These are phyloP conservation scores for Diddensiella transvaalensis DNA, from an alignment of 805 yeast species.

Conservation along the genomic window DNA sequence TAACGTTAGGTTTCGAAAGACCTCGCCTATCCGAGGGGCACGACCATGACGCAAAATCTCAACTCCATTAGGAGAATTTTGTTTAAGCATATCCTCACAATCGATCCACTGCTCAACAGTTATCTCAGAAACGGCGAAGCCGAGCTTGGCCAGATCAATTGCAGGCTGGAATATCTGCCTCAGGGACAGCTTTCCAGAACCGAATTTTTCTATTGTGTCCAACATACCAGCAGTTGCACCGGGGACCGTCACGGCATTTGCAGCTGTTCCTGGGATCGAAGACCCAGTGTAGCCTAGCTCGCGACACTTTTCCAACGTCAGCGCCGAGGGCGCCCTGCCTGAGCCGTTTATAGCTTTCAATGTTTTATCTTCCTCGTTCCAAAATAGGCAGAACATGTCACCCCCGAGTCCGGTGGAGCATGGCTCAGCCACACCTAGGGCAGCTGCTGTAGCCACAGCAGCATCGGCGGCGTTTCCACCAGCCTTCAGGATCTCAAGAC, in stretches of 20 bases:
- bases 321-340: slow-evolving; percentile 58
- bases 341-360: slow-evolving; percentile 70
- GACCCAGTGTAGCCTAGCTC: slow-evolving; percentile 42
- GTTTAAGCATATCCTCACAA: slow-evolving; percentile 38
- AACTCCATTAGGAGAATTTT: slow-evolving; percentile 32
- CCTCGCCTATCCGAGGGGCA: slow-evolving; percentile 59
- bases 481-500: slow-evolving; percentile 53
- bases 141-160: slow-evolving; percentile 62
- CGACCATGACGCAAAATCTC: slow-evolving; percentile 34
- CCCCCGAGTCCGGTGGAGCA: slow-evolving; percentile 39
- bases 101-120: slow-evolving; percentile 48
- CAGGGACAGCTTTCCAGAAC: slow-evolving; percentile 59
- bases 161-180: slow-evolving; percentile 42
- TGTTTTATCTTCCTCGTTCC: slow-evolving; percentile 43
- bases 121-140: slow-evolving; percentile 60
- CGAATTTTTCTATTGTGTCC: slow-evolving; percentile 65
- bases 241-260: slow-evolving; percentile 64
- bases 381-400: slow-evolving; percentile 53
- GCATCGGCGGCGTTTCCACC: slow-evolving; percentile 62
- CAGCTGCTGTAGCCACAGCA: slow-evolving; percentile 40
- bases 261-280: slow-evolving; percentile 50
- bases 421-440: slow-evolving; percentile 35
- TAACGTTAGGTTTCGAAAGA: slow-evolving; percentile 47
- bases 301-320: slow-evolving; percentile 47
- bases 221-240: slow-evolving; percentile 79